A percentile compares a stretch with the other conserved stretches of the same genome.
These are phyloP conservation scores for Lichtheimia corymbifera DNA, from an alignment of 371 early-diverging fungal genomes.

Conservation along the genomic window DNA sequence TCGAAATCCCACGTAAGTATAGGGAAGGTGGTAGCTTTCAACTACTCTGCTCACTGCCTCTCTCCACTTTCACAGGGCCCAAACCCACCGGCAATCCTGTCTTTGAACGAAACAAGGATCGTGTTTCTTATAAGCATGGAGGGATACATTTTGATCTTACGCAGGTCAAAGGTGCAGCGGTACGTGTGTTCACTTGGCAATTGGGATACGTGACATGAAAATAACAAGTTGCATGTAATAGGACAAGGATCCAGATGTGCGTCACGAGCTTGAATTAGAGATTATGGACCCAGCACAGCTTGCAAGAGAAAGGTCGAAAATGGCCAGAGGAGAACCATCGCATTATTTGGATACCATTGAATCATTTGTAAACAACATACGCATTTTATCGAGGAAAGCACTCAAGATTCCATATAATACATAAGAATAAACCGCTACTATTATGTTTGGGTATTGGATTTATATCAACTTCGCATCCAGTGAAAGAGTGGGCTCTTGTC, in stretches of 20 bases:
- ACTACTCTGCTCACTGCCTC: no score
- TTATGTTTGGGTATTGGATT: neutral
- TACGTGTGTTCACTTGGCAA: neutral
- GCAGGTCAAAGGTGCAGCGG: conserved; percentile 55
- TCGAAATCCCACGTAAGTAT: conserved; percentile 59
- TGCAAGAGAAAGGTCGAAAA: conserved; percentile 35
- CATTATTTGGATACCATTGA: conserved; percentile 53
- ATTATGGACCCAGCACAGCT: conserved; percentile 47
- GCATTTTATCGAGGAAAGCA: conserved; percentile 38
- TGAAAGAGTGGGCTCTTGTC: no score
- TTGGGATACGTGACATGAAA: no score
- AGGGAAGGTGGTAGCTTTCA: neutral
- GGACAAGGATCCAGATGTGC: conserved; percentile 30
- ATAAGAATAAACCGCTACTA: neutral
- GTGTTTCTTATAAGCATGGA: conserved; percentile 73
- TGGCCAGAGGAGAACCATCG: conserved; percentile 41
- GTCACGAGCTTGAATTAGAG: conserved; percentile 67
- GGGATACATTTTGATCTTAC: conserved; percentile 78
- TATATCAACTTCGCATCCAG: no score
- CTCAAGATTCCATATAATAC: conserved; percentile 4
- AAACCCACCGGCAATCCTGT: conserved; percentile 39
- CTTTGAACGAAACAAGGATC: conserved; percentile 71
- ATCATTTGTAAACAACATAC: conserved; percentile 60
- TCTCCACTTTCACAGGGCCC: conserved; percentile 12
- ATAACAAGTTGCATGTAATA: neutral